Conservation (phyloP, 306 rosid species). For the Citrullus amarus region DNA sequence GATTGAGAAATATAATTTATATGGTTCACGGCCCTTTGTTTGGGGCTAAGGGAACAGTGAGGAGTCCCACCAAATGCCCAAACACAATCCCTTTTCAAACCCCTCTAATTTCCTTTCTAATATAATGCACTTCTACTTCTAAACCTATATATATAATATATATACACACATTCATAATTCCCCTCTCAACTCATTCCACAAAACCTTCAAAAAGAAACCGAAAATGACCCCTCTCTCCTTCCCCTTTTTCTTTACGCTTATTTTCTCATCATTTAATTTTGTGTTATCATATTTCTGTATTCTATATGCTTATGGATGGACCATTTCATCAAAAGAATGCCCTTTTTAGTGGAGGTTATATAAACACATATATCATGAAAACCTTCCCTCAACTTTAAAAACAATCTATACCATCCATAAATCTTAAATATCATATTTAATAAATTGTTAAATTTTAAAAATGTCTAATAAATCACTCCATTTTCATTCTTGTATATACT, state of each 20-base stretch:
- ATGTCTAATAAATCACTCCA: no score
- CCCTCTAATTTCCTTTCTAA: constrained; percentile 17
- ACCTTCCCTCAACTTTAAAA: no score
- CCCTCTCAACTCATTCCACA: neutral
- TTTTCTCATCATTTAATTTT: constrained; percentile 1
- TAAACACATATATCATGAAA: no score
- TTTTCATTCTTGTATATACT: no score
- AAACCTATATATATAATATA: neutral
- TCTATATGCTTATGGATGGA: no score
- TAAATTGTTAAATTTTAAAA: no score
- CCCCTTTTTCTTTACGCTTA: neutral
- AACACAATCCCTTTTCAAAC: constrained; percentile 24
- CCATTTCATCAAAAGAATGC: no score
- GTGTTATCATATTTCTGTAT: neutral
- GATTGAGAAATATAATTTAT: constrained; percentile 4
- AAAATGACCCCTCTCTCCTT: neutral
- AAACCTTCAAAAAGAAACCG: neutral
- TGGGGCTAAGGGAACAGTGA: constrained; percentile 90
- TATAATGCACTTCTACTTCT: constrained; percentile 1
- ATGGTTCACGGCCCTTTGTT: constrained; percentile 53
- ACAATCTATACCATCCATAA: no score
- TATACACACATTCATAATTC: neutral
- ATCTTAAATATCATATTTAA: no score
- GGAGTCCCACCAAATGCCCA: constrained; percentile 38
- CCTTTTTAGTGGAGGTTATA: no score